These are phyloP conservation scores for Ogataea methylovora DNA, from an alignment of 805 yeast genomes.

Conservation along the genomic window DNA sequence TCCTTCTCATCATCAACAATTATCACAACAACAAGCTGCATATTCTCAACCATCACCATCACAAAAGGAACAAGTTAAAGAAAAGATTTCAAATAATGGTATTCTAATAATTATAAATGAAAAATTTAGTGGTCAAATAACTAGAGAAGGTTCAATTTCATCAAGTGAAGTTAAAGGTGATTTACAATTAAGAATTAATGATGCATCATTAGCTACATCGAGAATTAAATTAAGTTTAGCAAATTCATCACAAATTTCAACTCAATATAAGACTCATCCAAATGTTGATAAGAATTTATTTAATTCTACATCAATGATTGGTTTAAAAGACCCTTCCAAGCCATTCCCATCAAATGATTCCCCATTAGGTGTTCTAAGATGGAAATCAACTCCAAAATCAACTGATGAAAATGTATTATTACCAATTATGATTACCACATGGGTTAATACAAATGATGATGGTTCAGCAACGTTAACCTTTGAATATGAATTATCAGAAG, in stretches of 20 bases:
- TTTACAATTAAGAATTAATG: conserved; percentile 77
- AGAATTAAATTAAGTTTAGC: conserved; percentile 50
- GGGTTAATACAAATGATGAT: conserved; percentile 66
- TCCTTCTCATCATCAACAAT: conserved; percentile 13
- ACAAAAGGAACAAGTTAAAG: conserved; percentile 18
- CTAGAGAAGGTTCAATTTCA: conserved; percentile 73
- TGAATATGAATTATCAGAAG: conserved; percentile 71
- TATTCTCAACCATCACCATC: conserved; percentile 11
- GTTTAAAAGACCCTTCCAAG: conserved; percentile 68
- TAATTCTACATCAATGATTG: conserved; percentile 47
- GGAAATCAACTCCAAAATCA: conserved; percentile 65
- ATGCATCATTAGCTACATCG: conserved; percentile 61
- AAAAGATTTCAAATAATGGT: conserved; percentile 55
- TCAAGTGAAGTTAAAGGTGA: conserved; percentile 85
- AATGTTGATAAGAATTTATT: conserved; percentile 81
- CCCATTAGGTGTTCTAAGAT: conserved; percentile 84
- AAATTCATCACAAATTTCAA: conserved; percentile 34
- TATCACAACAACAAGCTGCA: conserved; percentile 15
- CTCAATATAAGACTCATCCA: conserved; percentile 91
- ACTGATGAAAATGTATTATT: conserved; percentile 36
- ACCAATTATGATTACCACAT: conserved; percentile 74
- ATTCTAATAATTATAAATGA: conserved; percentile 73
- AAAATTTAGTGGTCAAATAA: conserved; percentile 65
- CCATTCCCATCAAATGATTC: conserved; percentile 91
- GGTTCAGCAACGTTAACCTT: conserved; percentile 67